Evolutionary conservation across 208 protist genomes (phyloP).

Genomic region (Trypanosoma caninum): DNA sequence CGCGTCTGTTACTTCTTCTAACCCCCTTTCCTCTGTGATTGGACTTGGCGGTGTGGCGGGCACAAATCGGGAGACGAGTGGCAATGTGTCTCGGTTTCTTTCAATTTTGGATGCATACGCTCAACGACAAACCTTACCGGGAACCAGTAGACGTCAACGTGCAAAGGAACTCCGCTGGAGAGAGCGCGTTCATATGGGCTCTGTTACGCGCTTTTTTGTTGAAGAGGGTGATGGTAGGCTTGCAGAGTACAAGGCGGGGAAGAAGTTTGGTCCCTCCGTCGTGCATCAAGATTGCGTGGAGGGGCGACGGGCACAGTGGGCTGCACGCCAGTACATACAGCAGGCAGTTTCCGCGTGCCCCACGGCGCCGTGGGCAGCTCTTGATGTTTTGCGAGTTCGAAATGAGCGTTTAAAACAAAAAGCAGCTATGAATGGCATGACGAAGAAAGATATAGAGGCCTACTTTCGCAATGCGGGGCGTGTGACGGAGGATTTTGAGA

Average conservation of each 20-base stretch:
- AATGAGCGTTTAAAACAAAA: slow-evolving; percentile 38
- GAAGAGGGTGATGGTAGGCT: slow-evolving; percentile 66
- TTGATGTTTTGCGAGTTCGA: slow-evolving; percentile 32
- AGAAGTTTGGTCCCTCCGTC: slow-evolving; percentile 55
- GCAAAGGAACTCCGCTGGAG: slow-evolving; percentile 31
- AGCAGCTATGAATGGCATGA: slow-evolving; percentile 57
- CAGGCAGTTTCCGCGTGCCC: slow-evolving; percentile 46
- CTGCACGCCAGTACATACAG: slow-evolving; percentile 43
- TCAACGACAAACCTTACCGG: slow-evolving; percentile 4
- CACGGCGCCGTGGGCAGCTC: slow-evolving; percentile 62
- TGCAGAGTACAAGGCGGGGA: slow-evolving; percentile 49
- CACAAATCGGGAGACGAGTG: neutral
- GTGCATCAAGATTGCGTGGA: slow-evolving; percentile 24
- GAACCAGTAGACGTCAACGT: slow-evolving; percentile 14
- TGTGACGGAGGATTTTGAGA: slow-evolving; percentile 78
- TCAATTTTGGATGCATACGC: slow-evolving; percentile 45
- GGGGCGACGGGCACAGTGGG: slow-evolving; percentile 52
- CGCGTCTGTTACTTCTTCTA: no score
- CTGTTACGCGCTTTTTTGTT: slow-evolving; percentile 41
- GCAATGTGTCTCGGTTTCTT: slow-evolving; percentile 55
- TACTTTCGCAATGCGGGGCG: slow-evolving; percentile 64
- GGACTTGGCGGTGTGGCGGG: neutral
- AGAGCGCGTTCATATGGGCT: slow-evolving; percentile 8
- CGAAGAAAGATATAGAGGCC: slow-evolving; percentile 57
- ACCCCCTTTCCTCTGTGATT: slow-evolving; percentile 7